These are phyloP conservation scores for Diaporthe vexans DNA, from an alignment of 2,329 filamentous ascomycete genomes.

Conservation along the genomic window DNA sequence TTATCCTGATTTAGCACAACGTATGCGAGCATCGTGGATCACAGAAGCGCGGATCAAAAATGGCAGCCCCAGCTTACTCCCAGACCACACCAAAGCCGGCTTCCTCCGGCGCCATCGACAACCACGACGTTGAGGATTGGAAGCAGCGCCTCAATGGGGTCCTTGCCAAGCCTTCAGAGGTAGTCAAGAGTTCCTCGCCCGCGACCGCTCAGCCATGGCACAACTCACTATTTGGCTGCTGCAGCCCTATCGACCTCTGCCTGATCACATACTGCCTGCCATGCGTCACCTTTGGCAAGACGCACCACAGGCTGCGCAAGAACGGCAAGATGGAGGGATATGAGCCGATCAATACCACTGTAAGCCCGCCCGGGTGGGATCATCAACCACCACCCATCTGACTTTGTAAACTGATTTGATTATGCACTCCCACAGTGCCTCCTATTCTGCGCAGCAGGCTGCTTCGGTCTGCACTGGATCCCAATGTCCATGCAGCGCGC, in stretches of 20 bases:
- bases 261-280: constrained; percentile 61
- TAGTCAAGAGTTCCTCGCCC: constrained; percentile 57
- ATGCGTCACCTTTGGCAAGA: constrained; percentile 64
- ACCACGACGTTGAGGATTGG: constrained; percentile 61
- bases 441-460: constrained; percentile 57
- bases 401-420: too few species aligned
- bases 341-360: constrained; percentile 61
- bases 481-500: constrained; percentile 61
- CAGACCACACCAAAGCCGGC: constrained; percentile 38
- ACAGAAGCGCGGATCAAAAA: not conserved
- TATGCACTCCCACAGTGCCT: constrained; percentile 52
- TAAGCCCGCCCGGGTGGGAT: constrained; percentile 47
- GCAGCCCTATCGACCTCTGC: constrained; percentile 59
- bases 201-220: constrained; percentile 55
- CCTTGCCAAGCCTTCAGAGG: constrained; percentile 57
- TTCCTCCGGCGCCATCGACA: constrained; percentile 54
- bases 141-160: constrained; percentile 59
- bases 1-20: not conserved
- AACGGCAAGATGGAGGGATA: constrained; percentile 58
- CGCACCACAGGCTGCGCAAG: constrained; percentile 60
- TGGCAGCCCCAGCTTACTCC: constrained; percentile 42
- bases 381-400: too few species aligned
- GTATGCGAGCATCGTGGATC: not conserved
- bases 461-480: constrained; percentile 58
- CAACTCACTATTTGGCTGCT: constrained; percentile 60